Base-by-base conservation (phyloP, 805 yeast species). In the Candida argentea region DNA sequence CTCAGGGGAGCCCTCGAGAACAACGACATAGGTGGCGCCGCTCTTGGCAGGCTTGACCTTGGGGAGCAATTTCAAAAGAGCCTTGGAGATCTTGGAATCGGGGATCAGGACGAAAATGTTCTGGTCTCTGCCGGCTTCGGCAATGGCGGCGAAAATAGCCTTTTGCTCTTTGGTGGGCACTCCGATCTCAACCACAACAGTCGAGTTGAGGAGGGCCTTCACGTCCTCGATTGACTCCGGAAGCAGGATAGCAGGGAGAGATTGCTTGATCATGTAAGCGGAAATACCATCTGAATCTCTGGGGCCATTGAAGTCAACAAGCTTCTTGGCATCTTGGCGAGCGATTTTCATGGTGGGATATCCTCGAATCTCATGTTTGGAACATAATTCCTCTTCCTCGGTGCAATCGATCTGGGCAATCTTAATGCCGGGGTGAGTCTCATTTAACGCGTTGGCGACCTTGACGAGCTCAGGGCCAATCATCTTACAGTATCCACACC, bases 401-500 rank as follows among this genome's bases (percentile, higher is more conserved):
- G 86, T 78, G 69, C 95, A 84, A 55, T 84, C 93, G 39, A 84
- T 62, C 62, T 84, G 94, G 26, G 85, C 93, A 46, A 84, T 62
- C 44, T 73, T 71, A 52, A 82, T 76, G 30, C 70, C 61, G 36
- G 80, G 71, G 40, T 56, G 46, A 18, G 53, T 18, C 28, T 64
- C 70, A 26, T 64, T 65, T 48, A 82, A 65, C 12, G 47, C 42
- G 41, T 76, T 74, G 28, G 89, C 84, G 29, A 94, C 94, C 42
- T 70, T 55, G 29, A 74, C 63, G 42, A 68, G 82, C 54, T 84
- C 78, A 20, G 95, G 95, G 8, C 85, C 94, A 39, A 84, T 61
- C 27, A 70, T 70, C 65, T 87, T 85, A 69, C 96, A 87, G 62
- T 87, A 91, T 11, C 95, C 95, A 67, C 96, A 87, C 96, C 97